Evolutionary conservation across 768 basidiomycete species (phyloP), one percentile per base, ranked within the genome.

Genomic region (Amanita jacksonii): DNA sequence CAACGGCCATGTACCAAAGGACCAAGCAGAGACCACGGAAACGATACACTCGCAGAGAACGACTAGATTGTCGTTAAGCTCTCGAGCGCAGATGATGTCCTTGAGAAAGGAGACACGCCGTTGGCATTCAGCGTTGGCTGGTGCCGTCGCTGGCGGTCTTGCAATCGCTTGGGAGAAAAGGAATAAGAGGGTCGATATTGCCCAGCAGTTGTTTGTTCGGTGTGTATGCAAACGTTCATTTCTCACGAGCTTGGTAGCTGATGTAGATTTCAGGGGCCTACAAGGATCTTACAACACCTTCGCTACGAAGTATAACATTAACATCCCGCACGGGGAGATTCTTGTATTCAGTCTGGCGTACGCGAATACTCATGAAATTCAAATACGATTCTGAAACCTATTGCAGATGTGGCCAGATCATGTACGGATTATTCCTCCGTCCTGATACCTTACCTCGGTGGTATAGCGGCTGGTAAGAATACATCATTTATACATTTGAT

Each of bases 161-260:
- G 80, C 81, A 1, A 77, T 94, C 34, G 67, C 81, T 57, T 88
- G 82, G 58, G 90, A 92, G 65, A 87, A 77, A 57, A 68, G 65
- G 49, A 70, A 70, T 2, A 61, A 84, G 27, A 67, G 86, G 45
- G 62, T 68, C 12, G 73, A 74, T 13, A 84, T 92, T 49, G 84
- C 84, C 0, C 89, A 93, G 54, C 91, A 93, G 61, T 57, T 92
- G 53, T 88, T 94, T 62, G 90, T 94, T 41, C 77, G 90, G 88
- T 80, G 45, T 39, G 79, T 65, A 22, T 39, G 4, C 7, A 3
- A 8, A 3, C 13, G 15, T 46, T 4, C 9, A 5, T 6, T 20
- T 8, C 2, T 30, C 10, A 8, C 15, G 42, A 15, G 41, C 43
- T 4, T 31, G 19, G 37, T n/a, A 15, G 24, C 27, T 32, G 27